Evolutionary conservation across 2,329 filamentous ascomycete genomes (phyloP).

Genomic region (Amphichorda felina): DNA sequence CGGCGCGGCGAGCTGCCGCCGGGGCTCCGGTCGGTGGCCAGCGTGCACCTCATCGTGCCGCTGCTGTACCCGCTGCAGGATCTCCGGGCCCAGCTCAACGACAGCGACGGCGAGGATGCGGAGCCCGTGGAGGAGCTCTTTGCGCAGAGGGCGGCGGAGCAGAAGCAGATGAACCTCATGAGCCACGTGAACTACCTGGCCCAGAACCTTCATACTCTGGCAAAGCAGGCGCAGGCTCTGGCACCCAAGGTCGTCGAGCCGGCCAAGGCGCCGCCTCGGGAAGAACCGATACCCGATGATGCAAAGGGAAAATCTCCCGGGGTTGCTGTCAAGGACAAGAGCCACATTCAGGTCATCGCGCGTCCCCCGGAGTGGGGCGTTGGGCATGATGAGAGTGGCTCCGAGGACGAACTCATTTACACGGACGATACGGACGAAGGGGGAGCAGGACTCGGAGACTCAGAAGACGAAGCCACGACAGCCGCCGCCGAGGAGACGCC

Average conservation of each 20-base stretch:
- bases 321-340: constrained; percentile 31
- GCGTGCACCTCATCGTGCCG: constrained; percentile 58
- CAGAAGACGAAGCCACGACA: not conserved
- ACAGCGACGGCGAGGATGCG: constrained; percentile 47
- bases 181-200: constrained; percentile 65
- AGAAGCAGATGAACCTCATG: constrained; percentile 52
- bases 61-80: constrained; percentile 59
- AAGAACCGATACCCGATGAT: constrained; percentile 1
- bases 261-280: not conserved
- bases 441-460: constrained; percentile 21
- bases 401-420: constrained; percentile 13
- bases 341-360: constrained; percentile 60
- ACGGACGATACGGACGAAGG: constrained; percentile 27
- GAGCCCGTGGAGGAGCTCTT: constrained; percentile 56
- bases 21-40: constrained; percentile 48
- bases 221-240: constrained; percentile 34
- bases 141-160: constrained; percentile 39
- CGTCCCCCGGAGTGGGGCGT: constrained; percentile 66
- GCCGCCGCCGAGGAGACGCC: constrained; percentile 13
- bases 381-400: constrained; percentile 6
- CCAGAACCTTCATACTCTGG: constrained; percentile 57
- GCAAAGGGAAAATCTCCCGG: constrained; percentile 5
- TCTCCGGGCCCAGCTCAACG: constrained; percentile 53
- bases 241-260: constrained; percentile 5
- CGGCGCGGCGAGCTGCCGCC: constrained; percentile 47